phyloP scores from a whole-genome alignment of 2,329 filamentous ascomycete genomes.

The Chaetomiaceae sp. region DNA sequence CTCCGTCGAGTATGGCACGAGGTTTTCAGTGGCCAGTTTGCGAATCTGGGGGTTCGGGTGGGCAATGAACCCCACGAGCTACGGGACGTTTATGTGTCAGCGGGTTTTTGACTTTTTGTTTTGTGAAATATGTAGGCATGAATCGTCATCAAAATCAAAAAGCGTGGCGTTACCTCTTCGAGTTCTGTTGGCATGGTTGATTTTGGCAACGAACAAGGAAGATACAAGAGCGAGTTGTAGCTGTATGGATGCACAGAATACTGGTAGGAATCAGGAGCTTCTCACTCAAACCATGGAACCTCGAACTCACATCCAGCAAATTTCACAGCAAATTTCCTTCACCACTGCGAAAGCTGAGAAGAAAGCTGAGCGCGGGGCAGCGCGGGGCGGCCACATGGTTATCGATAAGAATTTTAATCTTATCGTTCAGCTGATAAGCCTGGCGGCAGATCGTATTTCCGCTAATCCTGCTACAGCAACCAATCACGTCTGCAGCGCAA shows the following conservation, averaged over 20 bases:
- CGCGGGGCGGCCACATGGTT: constrained; percentile 17
- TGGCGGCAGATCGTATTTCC: constrained; percentile 18
- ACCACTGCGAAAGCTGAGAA: too few relatives aligned
- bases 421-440: constrained; percentile 1
- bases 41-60: constrained; percentile 89
- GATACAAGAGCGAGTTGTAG: too few relatives aligned
- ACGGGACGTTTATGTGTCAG: constrained; percentile 17
- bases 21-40: constrained; percentile 76
- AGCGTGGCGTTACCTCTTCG: constrained; percentile 58
- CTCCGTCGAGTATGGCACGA: constrained; percentile 73
- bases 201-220: background rate
- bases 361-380: constrained; percentile 17
- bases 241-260: too few relatives aligned
- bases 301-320: background rate
- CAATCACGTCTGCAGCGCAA: constrained; percentile 21
- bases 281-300: too few relatives aligned
- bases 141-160: too few relatives aligned
- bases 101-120: too few relatives aligned
- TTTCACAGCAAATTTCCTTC: background rate
- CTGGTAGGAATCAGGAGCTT: too few relatives aligned
- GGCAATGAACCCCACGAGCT: constrained; percentile 91
- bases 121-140: too few relatives aligned
- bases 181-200: constrained; percentile 65
- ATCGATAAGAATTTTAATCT: constrained; percentile 16
- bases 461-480: background rate